Evolutionary conservation across 2,329 filamentous ascomycete species (phyloP).

Genomic region (Sporothrix variecibatus): DNA sequence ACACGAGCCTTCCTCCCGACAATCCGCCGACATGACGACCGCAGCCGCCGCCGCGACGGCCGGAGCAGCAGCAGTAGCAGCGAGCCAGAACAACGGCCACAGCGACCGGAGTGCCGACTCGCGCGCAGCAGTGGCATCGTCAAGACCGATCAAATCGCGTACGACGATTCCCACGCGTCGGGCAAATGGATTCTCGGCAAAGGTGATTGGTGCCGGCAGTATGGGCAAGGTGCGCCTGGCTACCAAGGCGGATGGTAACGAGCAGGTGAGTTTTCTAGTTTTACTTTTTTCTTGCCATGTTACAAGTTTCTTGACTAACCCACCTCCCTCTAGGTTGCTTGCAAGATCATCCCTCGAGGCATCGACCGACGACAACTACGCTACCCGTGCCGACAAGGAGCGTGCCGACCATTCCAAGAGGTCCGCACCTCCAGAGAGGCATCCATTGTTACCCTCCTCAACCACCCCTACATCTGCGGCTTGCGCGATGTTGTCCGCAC

Average conservation of each 20-base stretch:
- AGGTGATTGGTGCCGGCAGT: slow-evolving; percentile 95
- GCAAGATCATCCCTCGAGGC: slow-evolving; percentile 93
- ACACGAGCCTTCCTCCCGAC: slow-evolving; percentile 20
- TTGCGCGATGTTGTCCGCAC: slow-evolving; percentile 94
- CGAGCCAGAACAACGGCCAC: slow-evolving; percentile 15
- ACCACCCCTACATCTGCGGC: slow-evolving; percentile 93
- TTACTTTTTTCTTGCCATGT: neutral
- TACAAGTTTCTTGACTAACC: neutral
- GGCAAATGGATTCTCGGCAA: slow-evolving; percentile 95
- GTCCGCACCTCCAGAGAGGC: slow-evolving; percentile 92
- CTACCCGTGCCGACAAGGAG: slow-evolving; percentile 72
- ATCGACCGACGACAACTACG: slow-evolving; percentile 83
- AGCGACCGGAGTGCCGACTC: slow-evolving; percentile 46
- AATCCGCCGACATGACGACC: slow-evolving; percentile 34
- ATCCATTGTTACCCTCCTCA: slow-evolving; percentile 90
- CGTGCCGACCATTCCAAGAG: slow-evolving; percentile 92
- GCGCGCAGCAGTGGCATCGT: slow-evolving; percentile 49
- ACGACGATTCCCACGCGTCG: slow-evolving; percentile 86
- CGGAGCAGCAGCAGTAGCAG: neutral
- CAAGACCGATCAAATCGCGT: slow-evolving; percentile 58
- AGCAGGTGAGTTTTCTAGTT: slow-evolving; percentile 67
- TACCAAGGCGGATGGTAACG: slow-evolving; percentile 82
- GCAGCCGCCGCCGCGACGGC: slow-evolving; percentile 41
- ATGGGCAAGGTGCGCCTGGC: slow-evolving; percentile 99
- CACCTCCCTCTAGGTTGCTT: slow-evolving; percentile 70